These are phyloP conservation scores for Croton setiger DNA, from an alignment of 441 rosid species.

Conservation along the genomic window DNA sequence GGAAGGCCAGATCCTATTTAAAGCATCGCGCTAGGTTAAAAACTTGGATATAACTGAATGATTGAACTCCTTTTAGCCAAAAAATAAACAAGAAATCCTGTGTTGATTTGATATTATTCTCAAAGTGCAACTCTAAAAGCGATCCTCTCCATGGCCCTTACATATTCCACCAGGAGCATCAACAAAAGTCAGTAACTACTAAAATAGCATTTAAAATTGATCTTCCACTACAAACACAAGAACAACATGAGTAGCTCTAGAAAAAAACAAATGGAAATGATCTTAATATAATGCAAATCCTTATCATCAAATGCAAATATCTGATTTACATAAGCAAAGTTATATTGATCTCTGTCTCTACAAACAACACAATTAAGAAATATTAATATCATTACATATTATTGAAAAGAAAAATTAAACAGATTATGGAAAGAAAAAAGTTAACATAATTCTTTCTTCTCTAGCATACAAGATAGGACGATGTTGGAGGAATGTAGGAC, in stretches of 20 bases:
- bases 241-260: not conserved
- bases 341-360: slow-evolving; percentile 2
- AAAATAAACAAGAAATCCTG: not conserved
- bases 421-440: not conserved
- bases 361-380: not conserved
- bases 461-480: not conserved
- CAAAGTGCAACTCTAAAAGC: not conserved
- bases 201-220: not conserved
- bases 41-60: not conserved
- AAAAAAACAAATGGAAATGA: not conserved
- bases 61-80: not conserved
- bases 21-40: not conserved
- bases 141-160: not conserved
- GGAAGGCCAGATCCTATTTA: not conserved
- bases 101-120: not conserved
- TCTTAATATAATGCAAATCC: not conserved
- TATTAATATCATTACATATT: not conserved
- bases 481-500: not conserved
- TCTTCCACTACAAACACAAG: not conserved
- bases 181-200: not conserved
- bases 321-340: not conserved
- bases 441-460: not conserved
- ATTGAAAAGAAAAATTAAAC: not conserved
- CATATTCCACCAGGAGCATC: not conserved
- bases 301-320: slow-evolving; percentile 10